Base-by-base conservation (phyloP, 2,329 filamentous ascomycete genomes). In the Cladosporium cucumerinum region DNA sequence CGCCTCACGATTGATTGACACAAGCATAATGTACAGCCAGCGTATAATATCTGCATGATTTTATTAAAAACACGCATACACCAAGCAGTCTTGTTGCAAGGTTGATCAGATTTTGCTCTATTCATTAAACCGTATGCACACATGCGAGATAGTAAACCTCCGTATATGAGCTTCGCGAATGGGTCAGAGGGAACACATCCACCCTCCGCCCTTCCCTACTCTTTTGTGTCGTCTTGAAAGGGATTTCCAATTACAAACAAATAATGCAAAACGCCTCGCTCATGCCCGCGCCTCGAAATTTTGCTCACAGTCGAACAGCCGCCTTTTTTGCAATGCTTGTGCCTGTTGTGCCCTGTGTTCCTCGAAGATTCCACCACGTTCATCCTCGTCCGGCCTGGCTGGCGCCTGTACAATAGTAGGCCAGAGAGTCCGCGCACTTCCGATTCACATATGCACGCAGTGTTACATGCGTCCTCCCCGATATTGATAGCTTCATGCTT, bases 1-100 rank as follows among this genome's bases (percentile, higher is more conserved):
- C 21, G 48, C 32, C n/a, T 48, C 10, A 52, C 32, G 59, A 36
- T 57, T 34, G 54, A 52, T 61, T 51, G n/a, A 39, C 48, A 39
- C 25, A 61, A 60, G 48, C 59, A 61, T 61, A 61, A 51, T 54
- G 32, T 61, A 30, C 43, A 60, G 57, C 28, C 46, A 46, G 57
- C 25, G 32, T 46, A 23, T 60, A 49, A 51, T 60, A 51, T 30
- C 28, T 36, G 57, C 30, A 60, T 34, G 57, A 60, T 46, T 60
- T 60, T 60, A 46, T 16, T 46, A 23, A 32, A 57, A 21, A 32
- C 8, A 57, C 7, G 16, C 30, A 36, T 57, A 23, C 11, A 30
- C 5, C 8, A 30, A n/a, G 18, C 26, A 23, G 16, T 18, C 10
- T 28, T 26, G 5, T 46, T 8, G 36, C 12, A 8, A 46, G 4